phyloP scores from a whole-genome alignment of 1,284 basidiomycete genomes.

The Malassezia equina region DNA sequence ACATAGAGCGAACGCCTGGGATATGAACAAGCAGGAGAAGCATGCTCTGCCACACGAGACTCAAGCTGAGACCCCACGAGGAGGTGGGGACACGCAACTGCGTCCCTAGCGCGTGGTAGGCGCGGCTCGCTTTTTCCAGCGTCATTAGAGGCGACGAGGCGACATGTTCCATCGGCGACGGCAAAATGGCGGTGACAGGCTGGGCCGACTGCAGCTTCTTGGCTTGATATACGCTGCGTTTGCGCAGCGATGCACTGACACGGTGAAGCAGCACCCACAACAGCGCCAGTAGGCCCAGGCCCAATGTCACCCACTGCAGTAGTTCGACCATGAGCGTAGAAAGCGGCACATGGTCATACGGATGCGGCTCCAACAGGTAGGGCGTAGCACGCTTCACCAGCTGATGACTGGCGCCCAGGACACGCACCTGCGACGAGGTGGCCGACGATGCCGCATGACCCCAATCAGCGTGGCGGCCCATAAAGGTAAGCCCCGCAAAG shows the following conservation, averaged over 20 bases:
- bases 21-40: background rate
- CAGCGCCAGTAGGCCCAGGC: conserved; percentile 22
- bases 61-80: background rate
- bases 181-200: background rate
- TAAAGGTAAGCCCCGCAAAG: conserved; percentile 36
- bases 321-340: conserved; percentile 31
- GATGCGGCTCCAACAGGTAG: conserved; percentile 17
- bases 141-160: background rate
- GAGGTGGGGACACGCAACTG: background rate
- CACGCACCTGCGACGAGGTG: conserved; percentile 18
- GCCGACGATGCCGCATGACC: conserved; percentile 2
- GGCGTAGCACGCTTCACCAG: conserved; percentile 31
- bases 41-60: background rate
- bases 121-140: background rate
- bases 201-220: background rate
- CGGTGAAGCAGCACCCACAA: conserved; percentile 21
- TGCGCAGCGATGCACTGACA: background rate
- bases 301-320: conserved; percentile 25
- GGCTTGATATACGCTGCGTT: background rate
- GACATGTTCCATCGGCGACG: conserved; percentile 6
- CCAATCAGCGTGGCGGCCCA: conserved; percentile 29
- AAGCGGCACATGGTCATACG: conserved; percentile 30
- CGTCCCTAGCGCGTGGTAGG: background rate
- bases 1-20: background rate
- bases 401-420: conserved; percentile 38